Evolutionary conservation across 371 early-diverging fungal genomes (phyloP).

Genomic region (Conidiobolus incongruus): DNA sequence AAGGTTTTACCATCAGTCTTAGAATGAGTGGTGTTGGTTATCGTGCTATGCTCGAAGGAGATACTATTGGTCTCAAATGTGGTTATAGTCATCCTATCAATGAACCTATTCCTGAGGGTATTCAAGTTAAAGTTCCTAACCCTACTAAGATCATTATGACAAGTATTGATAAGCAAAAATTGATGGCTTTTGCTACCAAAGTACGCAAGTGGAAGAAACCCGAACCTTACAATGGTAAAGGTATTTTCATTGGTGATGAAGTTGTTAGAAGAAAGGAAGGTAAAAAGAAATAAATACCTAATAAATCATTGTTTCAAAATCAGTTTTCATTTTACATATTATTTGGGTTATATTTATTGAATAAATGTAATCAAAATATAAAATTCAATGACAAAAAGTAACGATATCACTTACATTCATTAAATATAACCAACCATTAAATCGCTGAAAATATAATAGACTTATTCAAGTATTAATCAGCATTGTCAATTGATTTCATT

Average conservation of each 20-base stretch:
- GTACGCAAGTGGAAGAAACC: slow-evolving; percentile 80
- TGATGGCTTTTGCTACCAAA: slow-evolving; percentile 80
- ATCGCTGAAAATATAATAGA: too few relatives aligned
- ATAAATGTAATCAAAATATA: too few relatives aligned
- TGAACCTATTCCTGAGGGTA: slow-evolving; percentile 55
- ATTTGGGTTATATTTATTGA: too few relatives aligned
- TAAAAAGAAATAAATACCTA: slow-evolving; percentile 60
- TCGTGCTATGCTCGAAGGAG: slow-evolving; percentile 58
- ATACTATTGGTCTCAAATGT: slow-evolving; percentile 45
- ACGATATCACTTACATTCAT: too few relatives aligned
- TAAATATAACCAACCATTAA: too few relatives aligned
- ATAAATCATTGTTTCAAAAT: neutral
- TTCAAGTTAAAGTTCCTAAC: slow-evolving; percentile 51
- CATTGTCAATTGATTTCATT: too few relatives aligned
- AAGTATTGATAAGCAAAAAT: slow-evolving; percentile 49
- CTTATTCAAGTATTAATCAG: too few relatives aligned
- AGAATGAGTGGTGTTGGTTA: slow-evolving; percentile 89
- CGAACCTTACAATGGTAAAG: slow-evolving; percentile 97
- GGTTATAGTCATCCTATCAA: slow-evolving; percentile 76
- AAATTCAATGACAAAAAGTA: too few relatives aligned
- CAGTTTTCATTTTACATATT: too few relatives aligned
- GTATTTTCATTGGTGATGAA: slow-evolving; percentile 91
- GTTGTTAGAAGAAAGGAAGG: slow-evolving; percentile 90
- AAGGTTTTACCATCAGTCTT: slow-evolving; percentile 66
- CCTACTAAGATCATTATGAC: slow-evolving; percentile 68